These are phyloP conservation scores for Aureobasidium lini DNA, from an alignment of 2,329 filamentous ascomycete genomes.

Conservation along the genomic window DNA sequence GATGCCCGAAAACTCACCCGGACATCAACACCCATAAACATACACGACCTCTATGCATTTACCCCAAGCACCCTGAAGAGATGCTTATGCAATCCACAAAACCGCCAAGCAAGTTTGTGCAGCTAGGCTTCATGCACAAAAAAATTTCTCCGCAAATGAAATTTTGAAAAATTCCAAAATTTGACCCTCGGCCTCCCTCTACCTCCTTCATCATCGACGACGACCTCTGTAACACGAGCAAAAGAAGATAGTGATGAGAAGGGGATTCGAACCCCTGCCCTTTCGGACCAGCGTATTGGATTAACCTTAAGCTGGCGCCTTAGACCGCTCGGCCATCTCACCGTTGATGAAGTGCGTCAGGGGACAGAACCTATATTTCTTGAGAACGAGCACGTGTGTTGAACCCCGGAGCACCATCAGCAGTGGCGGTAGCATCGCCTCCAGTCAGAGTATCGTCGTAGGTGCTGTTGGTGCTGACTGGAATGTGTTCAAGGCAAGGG, in stretches of 20 bases:
- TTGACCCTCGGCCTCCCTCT: not conserved
- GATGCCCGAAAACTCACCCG: too few relatives aligned
- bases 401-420: too few relatives aligned
- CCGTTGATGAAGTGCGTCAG: not conserved
- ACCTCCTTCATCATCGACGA: too few relatives aligned
- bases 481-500: too few relatives aligned
- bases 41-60: not conserved
- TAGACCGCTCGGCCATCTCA: constrained; percentile 13
- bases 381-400: too few relatives aligned
- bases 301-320: constrained; percentile 12
- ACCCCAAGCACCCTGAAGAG: not conserved
- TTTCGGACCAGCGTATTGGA: constrained; percentile 7
- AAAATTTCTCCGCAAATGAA: not conserved
- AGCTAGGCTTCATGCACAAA: not conserved
- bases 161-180: not conserved
- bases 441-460: too few relatives aligned
- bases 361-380: too few relatives aligned
- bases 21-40: not conserved
- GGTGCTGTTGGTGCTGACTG: too few relatives aligned
- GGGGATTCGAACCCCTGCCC: constrained; percentile 11
- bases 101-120: not conserved
- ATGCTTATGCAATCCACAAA: not conserved
- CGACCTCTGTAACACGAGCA: not conserved
- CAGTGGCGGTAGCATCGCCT: too few relatives aligned
- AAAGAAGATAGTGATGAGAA: constrained; percentile 7